phyloP scores from a whole-genome alignment of 371 early-diverging fungal species.

The Mortierella sp. region DNA sequence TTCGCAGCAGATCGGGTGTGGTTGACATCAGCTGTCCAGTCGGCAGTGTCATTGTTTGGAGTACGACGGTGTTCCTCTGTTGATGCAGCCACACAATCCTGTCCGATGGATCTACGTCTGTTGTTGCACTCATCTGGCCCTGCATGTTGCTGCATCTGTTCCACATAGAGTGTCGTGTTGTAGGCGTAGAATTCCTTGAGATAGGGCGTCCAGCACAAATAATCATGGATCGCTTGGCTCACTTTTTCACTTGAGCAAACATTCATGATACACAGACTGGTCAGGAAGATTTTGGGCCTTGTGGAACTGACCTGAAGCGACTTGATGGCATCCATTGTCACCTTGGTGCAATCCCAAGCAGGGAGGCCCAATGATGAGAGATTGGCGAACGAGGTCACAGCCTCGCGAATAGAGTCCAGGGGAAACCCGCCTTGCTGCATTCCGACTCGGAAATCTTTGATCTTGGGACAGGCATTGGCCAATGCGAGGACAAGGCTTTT shows the following conservation, averaged over 20 bases:
- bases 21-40: too few relatives aligned
- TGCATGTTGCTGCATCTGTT: slow-evolving; percentile 25
- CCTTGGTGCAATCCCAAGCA: slow-evolving; percentile 38
- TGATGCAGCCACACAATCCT: too few relatives aligned
- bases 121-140: neutral
- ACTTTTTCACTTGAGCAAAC: slow-evolving; percentile 42
- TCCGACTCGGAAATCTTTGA: slow-evolving; percentile 31
- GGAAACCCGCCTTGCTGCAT: slow-evolving; percentile 45
- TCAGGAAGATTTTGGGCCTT: slow-evolving; percentile 15
- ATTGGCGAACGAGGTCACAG: slow-evolving; percentile 15
- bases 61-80: too few relatives aligned
- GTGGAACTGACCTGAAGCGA: slow-evolving; percentile 3
- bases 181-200: slow-evolving; percentile 41
- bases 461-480: slow-evolving; percentile 18
- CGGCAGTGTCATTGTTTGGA: too few relatives aligned
- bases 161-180: slow-evolving; percentile 49
- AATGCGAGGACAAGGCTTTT: slow-evolving; percentile 23
- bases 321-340: slow-evolving; percentile 41
- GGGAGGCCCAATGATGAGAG: slow-evolving; percentile 34
- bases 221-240: slow-evolving; percentile 48
- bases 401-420: slow-evolving; percentile 30
- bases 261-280: slow-evolving; percentile 40
- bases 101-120: too few relatives aligned
- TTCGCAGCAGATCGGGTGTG: too few relatives aligned
- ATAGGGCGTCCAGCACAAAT: slow-evolving; percentile 41